Evolutionary conservation across 1,139 yeast species (phyloP), one percentile per base, ranked within the genome.

Genomic region (Arxiozyma telluris): DNA sequence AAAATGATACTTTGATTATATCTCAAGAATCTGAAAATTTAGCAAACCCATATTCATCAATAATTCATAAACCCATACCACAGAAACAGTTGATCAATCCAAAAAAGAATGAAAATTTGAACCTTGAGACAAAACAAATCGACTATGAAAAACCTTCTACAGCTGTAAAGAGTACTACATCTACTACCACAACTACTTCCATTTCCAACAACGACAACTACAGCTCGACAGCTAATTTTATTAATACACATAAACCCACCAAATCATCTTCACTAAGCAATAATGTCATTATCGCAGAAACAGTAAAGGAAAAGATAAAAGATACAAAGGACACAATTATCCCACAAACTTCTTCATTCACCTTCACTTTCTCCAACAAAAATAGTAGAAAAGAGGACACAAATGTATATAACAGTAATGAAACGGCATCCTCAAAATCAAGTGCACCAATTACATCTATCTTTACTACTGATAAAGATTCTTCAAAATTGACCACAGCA

Each of bases 1-100:
- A 45, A 30, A 38, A 30, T 20, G 34, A 45, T 8, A 21, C 18
- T 6, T 27, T 23, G 22, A 45, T 23, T 23, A 41, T 30, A 11
- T 25, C 42, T 20, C 12, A 41, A 23, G 34, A 27, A 39, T 49
- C 57, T 11, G 67, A 72, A 53, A 71, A 72, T 47, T 75, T 77
- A 56, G 73, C 81, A 7, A 82, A 81, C 59, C 86, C 87, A 0
- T 81, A 80, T 64, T 72, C 81, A 3, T 62, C 73, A 2, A 66
- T 60, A 55, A 57, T 61, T 30, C 51, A 43, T 44, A 50, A 52
- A 27, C 47, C 41, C 22, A 5, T 55, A 60, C n/a, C 54, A 58
- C 30, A 57, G 65, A 21, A 63, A 62, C 49, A 68, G 22, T 17
- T 11, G 8, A 39, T 41, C 15, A 38, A 12, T 15, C 25, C 20